Evolutionary conservation across 2,329 filamentous ascomycete species (phyloP).

Genomic region (Colletotrichum lentis): DNA sequence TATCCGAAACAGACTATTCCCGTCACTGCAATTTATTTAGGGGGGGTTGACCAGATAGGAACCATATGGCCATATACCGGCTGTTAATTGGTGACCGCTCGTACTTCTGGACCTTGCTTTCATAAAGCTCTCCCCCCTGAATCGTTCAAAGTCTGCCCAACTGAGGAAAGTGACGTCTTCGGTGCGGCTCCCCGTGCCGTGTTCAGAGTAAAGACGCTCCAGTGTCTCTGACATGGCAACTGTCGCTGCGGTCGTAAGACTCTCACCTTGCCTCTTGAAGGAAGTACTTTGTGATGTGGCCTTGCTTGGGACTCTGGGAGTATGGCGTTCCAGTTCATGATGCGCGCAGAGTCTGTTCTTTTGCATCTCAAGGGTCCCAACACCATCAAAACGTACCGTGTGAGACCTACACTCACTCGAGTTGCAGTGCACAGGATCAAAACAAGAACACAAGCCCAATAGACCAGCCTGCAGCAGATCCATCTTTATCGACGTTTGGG

Average conservation of each 20-base stretch:
- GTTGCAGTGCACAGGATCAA: too few relatives aligned
- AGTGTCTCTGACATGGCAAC: background rate
- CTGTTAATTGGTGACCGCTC: slow-evolving; percentile 3
- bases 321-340: too few relatives aligned
- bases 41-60: background rate
- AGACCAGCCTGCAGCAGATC: too few relatives aligned
- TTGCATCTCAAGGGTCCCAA: background rate
- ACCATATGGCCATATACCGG: background rate
- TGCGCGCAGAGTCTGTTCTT: background rate
- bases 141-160: background rate
- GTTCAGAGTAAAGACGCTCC: background rate
- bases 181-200: slow-evolving; percentile 2
- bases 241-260: background rate
- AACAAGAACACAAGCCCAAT: too few relatives aligned
- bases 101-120: slow-evolving; percentile 6
- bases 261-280: background rate
- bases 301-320: too few relatives aligned
- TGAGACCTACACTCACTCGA: too few relatives aligned
- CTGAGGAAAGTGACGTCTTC: background rate
- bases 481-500: too few relatives aligned
- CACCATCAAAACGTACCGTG: too few relatives aligned
- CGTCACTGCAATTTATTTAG: slow-evolving; percentile 27
- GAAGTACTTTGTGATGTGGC: background rate
- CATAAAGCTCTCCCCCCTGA: background rate
- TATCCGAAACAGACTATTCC: slow-evolving; percentile 22